Base-by-base conservation (phyloP, 192 early-diverging fungal species). In the Ambispora gerdemannii region DNA sequence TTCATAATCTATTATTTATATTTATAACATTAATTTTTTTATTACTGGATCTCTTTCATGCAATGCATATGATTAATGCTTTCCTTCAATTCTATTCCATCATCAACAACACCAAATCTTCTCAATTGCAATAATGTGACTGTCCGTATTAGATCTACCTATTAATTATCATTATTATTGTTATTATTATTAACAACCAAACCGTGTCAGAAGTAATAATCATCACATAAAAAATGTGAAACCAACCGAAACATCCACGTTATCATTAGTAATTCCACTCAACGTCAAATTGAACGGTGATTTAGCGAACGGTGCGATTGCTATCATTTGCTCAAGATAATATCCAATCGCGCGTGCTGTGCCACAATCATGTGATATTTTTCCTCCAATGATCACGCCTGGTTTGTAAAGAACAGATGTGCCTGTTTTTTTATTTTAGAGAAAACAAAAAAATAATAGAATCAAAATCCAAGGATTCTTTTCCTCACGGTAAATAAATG, bases 261-360 rank as follows among this genome's bases (percentile, higher is more conserved):
- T 95, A 74, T 98, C 90, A 71, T 93, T 94, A 0, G 97, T 98
- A 65, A 98, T 87, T 24, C 97, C 95, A 50, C 87, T 88, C 55
- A 99, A 72, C 25, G 87, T 93, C n/a, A 94, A 74, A 28, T 83
- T 78, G 78, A 97, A 78, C 15, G 93, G 93, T 58, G 81, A 75
- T 76, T 99, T 99, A 20, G 88, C 87, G 77, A 99, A 99, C 4
- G 97, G 97, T 25, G 90, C 94, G 28, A 99, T 81, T 3, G 90
- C 92, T 64, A 96, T 87, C 35, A 99, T 71, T 2, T 92, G 90
- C 75, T 99, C 97, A 15, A 97, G 77, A 74, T 92, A 99, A 77
- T 99, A 97, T 32, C 93, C 95, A 34, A 99, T 86, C n/a, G 88
- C 86, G 10, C 97, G 83, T 7, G 90, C 83, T 20, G 82, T 84